These are phyloP conservation scores for Mycena haematopus DNA, from an alignment of 768 basidiomycete species.

Conservation along the genomic window DNA sequence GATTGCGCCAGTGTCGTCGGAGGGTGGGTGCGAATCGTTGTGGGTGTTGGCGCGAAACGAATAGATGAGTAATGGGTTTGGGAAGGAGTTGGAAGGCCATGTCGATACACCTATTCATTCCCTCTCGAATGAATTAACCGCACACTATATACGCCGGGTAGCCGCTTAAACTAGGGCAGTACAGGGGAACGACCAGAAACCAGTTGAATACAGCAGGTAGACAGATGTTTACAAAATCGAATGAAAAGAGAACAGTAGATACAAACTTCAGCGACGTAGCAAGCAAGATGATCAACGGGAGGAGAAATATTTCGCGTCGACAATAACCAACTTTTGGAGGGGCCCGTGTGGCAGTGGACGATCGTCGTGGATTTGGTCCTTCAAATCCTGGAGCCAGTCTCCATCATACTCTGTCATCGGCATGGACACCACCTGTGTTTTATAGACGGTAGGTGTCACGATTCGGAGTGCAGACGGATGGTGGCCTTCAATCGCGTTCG, in stretches of 20 bases:
- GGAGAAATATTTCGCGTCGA: conserved; percentile 8
- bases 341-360: conserved; percentile 9
- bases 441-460: not conserved
- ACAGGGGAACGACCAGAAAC: too few relatives aligned
- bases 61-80: too few relatives aligned
- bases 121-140: too few relatives aligned
- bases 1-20: too few relatives aligned
- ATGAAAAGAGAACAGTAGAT: conserved; percentile 14
- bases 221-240: too few relatives aligned
- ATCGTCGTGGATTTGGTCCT: conserved; percentile 6
- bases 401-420: conserved; percentile 13
- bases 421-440: conserved; percentile 8
- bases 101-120: too few relatives aligned
- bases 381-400: conserved; percentile 14
- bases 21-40: too few relatives aligned
- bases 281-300: conserved; percentile 15
- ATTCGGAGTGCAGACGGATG: conserved; percentile 6
- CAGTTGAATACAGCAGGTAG: too few relatives aligned
- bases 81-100: too few relatives aligned
- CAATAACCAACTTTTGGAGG: conserved; percentile 12
- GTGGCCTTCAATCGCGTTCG: conserved; percentile 11
- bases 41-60: too few relatives aligned
- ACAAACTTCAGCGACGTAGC: conserved; percentile 6
- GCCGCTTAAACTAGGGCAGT: too few relatives aligned
- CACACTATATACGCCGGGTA: too few relatives aligned